A percentile compares a stretch with the other conserved stretches of the same genome.
These are phyloP conservation scores for Lactifluus echinatus DNA, from an alignment of 768 basidiomycete species.

Conservation along the genomic window DNA sequence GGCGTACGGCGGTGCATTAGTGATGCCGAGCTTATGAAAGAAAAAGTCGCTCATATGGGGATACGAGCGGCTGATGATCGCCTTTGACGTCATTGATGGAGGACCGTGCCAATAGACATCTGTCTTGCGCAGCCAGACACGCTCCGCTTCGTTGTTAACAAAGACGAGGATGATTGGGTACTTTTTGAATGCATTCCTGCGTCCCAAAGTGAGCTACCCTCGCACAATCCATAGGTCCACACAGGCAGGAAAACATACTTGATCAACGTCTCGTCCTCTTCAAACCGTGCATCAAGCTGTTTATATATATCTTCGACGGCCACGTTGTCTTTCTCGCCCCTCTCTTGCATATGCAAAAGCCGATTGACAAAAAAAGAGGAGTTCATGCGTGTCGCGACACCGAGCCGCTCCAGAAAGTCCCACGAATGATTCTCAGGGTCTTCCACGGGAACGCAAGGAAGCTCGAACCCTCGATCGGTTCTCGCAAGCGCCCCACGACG, in stretches of 20 bases:
- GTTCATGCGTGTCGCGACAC: conserved; percentile 18
- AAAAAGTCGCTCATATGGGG: conserved; percentile 18
- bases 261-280: conserved; percentile 20
- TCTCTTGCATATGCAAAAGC: conserved; percentile 17
- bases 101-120: conserved; percentile 23
- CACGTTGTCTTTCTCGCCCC: not conserved
- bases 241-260: conserved; percentile 12
- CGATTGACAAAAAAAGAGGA: conserved; percentile 18
- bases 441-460: conserved; percentile 20
- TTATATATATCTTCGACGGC: conserved; percentile 15
- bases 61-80: conserved; percentile 13
- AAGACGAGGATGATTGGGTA: conserved; percentile 15
- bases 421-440: conserved; percentile 19
- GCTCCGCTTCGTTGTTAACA: not conserved
- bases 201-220: not conserved
- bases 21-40: conserved; percentile 14
- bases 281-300: conserved; percentile 23
- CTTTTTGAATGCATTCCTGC: conserved; percentile 13
- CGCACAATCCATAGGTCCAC: not conserved
- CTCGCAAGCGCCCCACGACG: conserved; percentile 8
- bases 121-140: conserved; percentile 10
- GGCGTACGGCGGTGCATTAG: conserved; percentile 10
- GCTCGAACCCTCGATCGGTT: not conserved
- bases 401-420: conserved; percentile 20
- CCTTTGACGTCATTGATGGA: conserved; percentile 18